Base-by-base conservation (phyloP, 352 stramenopile genomes). In the Pythium angustatum region DNA sequence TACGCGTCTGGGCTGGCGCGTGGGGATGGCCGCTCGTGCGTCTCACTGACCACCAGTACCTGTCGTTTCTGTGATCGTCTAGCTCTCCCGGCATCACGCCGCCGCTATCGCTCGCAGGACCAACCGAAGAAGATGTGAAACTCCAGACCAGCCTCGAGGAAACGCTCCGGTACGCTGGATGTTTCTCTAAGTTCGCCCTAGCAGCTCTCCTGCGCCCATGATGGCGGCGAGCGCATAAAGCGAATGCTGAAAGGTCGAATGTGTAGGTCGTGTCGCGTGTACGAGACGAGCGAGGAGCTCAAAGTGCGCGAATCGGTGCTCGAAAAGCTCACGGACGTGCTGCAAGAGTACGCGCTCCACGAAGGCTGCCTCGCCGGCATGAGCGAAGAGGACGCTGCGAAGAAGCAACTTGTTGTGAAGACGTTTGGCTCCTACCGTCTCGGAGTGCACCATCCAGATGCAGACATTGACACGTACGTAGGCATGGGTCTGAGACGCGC, bases 371-470 rank as follows among this genome's bases (percentile, higher is more conserved):
- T 83, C 15, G 44, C 28, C 12, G 62, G 62, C 41, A 86, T 77
- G 71, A 82, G 62, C 38, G 80, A 94, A 57, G 40, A 64, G 0
- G 69, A 89, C 9, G 73, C 77, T 2, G 52, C 67, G 8, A 45
- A 41, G 21, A 84, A 69, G 62, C 60, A 68, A 34, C 22, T 94
- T 52, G 73, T 93, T 55, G 63, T 98, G 12, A 79, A 87, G 36
- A 96, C 90, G 4, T 98, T 98, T 77, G 96, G 96, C 40, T 98
- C 93, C 0, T 96, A 89, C 48, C 76, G 86, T 7, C 81, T 98
- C 4, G 83, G 83, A 22, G 88, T 96, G 3, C 88, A 98, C 63
- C 91, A 81, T 31, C 79, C 74, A 19, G 88, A 96, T 15, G 85
- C 87, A 1, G 87, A 96, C 59, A 96, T 96, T 50, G 87, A 96